Evolutionary conservation across 306 rosid genomes (phyloP), one percentile per base, ranked within the genome.

Genomic region (Pterocarpus macrocarpus): DNA sequence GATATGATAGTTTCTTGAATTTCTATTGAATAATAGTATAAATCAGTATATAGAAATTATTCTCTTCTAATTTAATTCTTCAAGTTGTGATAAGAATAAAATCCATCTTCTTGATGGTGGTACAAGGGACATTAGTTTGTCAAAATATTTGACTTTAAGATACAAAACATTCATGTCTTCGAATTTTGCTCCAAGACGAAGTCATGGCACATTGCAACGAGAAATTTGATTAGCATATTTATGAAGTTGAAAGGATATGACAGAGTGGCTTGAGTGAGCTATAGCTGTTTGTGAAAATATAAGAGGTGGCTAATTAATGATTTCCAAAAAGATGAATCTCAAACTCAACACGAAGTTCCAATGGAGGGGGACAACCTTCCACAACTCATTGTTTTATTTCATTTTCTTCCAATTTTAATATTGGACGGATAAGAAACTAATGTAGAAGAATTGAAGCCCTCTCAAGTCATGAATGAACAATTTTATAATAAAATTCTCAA

Each of bases 341-440:
- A 82, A 61, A 59, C 82, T 90, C 94, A 90, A 84, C 28, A 88
- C 38, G 14, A 83, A 91, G 92, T 90, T 80, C 76, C 87, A 55
- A 39, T 4, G 10, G 14, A 34, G 28, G 90, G 90, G 79, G 79
- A 90, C 95, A 87, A 22, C 13, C 57, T 71, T 64, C 35, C 17
- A 82, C 45, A 52, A n/a, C 71, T 76, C 57, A 36, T 14, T 49
- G 44, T 63, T 72, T 63, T 78, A 30, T 69, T 56, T 62, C 16
- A 0, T 9, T 41, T 64, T 59, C n/a, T 49, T 49, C 22, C 5
- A 13, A 34, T 65, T 78, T 55, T 69, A 38, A 35, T 45, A 65
- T 52, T 77, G 14, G 15, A 36, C 2, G 12, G 5, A 52, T 53
- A 71, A 34, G 7, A 72, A 55, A 73, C 75, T 63, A 52, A 15